phyloP scores from a whole-genome alignment of 495 filamentous ascomycete species.

The Margaritispora aquatica region DNA sequence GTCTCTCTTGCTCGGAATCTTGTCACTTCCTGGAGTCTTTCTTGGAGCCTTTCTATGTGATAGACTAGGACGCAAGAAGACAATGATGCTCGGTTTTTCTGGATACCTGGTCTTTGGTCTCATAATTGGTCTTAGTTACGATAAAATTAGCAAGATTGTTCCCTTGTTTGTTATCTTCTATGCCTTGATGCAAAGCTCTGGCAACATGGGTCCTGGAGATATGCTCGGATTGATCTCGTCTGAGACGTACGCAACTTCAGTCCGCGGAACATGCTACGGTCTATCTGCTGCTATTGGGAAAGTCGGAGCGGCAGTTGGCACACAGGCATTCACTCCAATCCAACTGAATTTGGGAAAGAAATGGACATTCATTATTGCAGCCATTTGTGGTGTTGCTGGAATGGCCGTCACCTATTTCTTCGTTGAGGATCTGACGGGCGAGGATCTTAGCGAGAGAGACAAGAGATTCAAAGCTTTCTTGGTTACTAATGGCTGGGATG shows the following conservation, averaged over 20 bases:
- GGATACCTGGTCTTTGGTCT: conserved; percentile 47
- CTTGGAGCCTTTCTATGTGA: conserved; percentile 43
- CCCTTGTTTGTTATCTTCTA: conserved; percentile 50
- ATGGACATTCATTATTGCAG: conserved; percentile 49
- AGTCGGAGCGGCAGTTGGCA: conserved; percentile 46
- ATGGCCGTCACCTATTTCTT: conserved; percentile 46
- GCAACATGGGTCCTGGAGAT: conserved; percentile 46
- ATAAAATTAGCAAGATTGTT: conserved; percentile 41
- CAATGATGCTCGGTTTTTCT: conserved; percentile 49
- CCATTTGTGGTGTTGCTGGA: conserved; percentile 45
- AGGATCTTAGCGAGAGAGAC: conserved; percentile 37
- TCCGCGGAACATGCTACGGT: conserved; percentile 45
- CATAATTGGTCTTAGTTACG: conserved; percentile 43
- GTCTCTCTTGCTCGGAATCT: conserved; percentile 41
- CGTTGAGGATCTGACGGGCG: conserved; percentile 39
- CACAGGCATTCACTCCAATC: conserved; percentile 44
- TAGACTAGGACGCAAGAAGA: conserved; percentile 38
- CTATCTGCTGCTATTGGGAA: conserved; percentile 48
- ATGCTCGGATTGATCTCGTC: conserved; percentile 45
- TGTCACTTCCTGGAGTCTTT: conserved; percentile 43
- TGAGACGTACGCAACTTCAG: conserved; percentile 43
- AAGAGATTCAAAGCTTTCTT: conserved; percentile 41
- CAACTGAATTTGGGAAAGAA: conserved; percentile 35
- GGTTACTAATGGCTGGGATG: conserved; percentile 41
- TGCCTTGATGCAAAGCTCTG: conserved; percentile 44